These are phyloP conservation scores for Shiraia bambusicola DNA, from an alignment of 2,329 filamentous ascomycete species.

Conservation along the genomic window DNA sequence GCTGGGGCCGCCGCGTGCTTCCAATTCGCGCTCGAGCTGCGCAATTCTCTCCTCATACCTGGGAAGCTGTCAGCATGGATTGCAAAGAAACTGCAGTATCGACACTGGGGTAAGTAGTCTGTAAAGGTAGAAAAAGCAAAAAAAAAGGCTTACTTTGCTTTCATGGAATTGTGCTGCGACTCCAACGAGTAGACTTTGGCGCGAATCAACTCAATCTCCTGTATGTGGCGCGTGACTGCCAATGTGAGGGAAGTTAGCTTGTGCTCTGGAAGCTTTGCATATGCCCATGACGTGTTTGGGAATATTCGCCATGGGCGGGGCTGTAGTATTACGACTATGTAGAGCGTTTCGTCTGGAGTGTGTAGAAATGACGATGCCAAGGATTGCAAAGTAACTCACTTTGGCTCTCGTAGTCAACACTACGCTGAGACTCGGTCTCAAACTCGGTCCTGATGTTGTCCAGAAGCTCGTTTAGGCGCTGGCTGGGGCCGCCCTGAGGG, in stretches of 20 bases:
- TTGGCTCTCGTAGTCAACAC: conserved; percentile 87
- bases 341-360: not conserved
- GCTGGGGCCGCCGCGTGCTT: conserved; percentile 65
- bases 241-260: conserved; percentile 7
- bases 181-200: conserved; percentile 94
- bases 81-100: not conserved
- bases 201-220: conserved; percentile 92
- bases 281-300: no score
- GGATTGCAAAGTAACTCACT: conserved; percentile 63
- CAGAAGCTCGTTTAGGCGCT: conserved; percentile 85
- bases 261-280: conserved; percentile 4
- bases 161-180: conserved; percentile 82
- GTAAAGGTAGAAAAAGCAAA: conserved; percentile 16
- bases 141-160: conserved; percentile 92
- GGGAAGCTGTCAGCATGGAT: conserved; percentile 14
- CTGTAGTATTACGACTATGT: not conserved
- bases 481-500: conserved; percentile 58
- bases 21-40: conserved; percentile 84
- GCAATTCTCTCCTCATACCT: conserved; percentile 94
- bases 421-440: conserved; percentile 77
- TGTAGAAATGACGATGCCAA: not conserved
- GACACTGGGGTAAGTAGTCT: not conserved
- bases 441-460: conserved; percentile 91
- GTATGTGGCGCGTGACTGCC: conserved; percentile 82
- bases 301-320: not conserved